Evolutionary conservation across 164 flowering plant species (phyloP).

Genomic region (Vitis cinerea): DNA sequence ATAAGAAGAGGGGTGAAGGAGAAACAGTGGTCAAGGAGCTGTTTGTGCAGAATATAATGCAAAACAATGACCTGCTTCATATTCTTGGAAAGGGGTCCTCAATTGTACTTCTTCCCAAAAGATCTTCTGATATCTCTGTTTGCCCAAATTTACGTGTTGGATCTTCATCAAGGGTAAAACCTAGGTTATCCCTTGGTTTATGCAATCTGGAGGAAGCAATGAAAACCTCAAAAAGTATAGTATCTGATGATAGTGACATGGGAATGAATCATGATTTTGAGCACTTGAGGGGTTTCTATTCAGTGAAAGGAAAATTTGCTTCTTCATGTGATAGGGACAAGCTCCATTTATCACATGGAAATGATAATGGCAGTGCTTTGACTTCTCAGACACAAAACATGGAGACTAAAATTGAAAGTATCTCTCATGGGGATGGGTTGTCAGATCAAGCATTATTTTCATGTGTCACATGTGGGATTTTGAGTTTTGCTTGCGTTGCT

Average conservation of each 20-base stretch:
- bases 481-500: conserved; percentile 83
- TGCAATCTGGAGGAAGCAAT: conserved; percentile 43
- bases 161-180: conserved; percentile 41
- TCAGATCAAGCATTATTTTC: conserved; percentile 77
- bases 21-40: conserved; percentile 75
- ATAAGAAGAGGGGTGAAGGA: conserved; percentile 85
- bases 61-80: conserved; percentile 70
- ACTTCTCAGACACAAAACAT: conserved; percentile 16
- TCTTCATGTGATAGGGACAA: conserved; percentile 30
- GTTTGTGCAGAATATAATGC: conserved; percentile 67
- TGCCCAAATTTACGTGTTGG: conserved; percentile 49
- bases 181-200: conserved; percentile 46
- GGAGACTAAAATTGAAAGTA: conserved; percentile 22
- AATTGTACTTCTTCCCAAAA: conserved; percentile 65
- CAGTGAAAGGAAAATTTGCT: conserved; percentile 44
- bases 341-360: conserved; percentile 23
- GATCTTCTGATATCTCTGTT: conserved; percentile 46
- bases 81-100: conserved; percentile 74
- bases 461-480: conserved; percentile 91
- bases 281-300: conserved; percentile 31
- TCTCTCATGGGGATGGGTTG: conserved; percentile 37
- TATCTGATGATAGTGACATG: conserved; percentile 29
- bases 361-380: conserved; percentile 15
- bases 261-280: conserved; percentile 32
- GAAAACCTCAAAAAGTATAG: conserved; percentile 27